A percentile compares a stretch with the other conserved stretches of the same genome.
Evolutionary conservation across 345 rosid genomes (phyloP).

Genomic region (Brassica rapa): DNA sequence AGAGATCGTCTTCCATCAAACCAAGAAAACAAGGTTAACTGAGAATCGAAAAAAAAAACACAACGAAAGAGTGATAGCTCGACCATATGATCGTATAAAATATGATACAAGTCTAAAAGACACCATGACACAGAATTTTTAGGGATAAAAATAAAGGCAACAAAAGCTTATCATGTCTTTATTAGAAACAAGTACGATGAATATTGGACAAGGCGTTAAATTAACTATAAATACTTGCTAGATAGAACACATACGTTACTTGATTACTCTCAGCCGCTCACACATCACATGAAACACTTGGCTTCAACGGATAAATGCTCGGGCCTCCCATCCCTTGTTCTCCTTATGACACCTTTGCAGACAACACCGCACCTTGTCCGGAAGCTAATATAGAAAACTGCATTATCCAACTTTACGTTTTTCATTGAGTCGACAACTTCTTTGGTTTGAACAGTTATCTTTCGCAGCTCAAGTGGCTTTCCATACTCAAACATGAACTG

Average conservation of each 20-base stretch:
- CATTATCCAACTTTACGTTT: constrained; percentile 48
- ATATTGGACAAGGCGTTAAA: too few relatives aligned
- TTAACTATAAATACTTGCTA: too few relatives aligned
- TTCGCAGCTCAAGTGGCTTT: background rate
- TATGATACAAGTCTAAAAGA: background rate
- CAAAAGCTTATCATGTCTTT: background rate
- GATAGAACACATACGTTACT: too few relatives aligned
- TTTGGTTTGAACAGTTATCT: background rate
- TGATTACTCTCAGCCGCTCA: background rate
- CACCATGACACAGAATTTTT: background rate
- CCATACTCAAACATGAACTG: background rate
- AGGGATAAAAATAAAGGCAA: background rate
- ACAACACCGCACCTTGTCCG: background rate
- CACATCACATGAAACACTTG: background rate
- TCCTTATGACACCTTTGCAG: background rate
- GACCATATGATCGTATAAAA: too few relatives aligned
- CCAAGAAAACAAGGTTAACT: too few relatives aligned
- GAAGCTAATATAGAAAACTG: background rate
- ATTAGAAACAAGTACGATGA: background rate
- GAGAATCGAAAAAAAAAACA: too few relatives aligned
- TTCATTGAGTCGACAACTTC: background rate
- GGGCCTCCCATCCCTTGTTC: background rate
- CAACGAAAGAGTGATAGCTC: too few relatives aligned
- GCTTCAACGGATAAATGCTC: background rate
- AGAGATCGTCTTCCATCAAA: too few relatives aligned